Evolutionary conservation across 1,284 basidiomycete genomes (phyloP), one percentile per base, ranked within the genome.

Genomic region (Ganoderma boninense): DNA sequence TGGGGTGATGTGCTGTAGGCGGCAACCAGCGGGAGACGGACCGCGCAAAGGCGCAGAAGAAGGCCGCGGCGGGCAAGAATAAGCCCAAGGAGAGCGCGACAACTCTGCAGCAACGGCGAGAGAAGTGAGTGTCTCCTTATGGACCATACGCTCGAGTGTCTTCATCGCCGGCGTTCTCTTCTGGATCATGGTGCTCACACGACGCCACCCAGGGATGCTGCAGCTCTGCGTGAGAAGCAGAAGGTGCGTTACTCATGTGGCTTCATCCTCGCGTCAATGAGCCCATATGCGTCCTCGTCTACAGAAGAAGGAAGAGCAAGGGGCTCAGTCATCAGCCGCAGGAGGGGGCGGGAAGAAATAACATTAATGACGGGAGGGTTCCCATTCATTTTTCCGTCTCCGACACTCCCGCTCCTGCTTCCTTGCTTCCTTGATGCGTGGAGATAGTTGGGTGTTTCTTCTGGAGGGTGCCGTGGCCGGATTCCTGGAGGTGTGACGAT

Each of bases 21-120:
- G 93, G 93, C 75, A 94, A 95, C 79, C 93, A 95, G 80, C 89
- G 93, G 67, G 93, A 95, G 20, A 86, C 83, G 80, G 93, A 92
- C 80, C 92, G 93, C 73, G 80, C 81, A 42, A 90, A 89, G 79
- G 90, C 92, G 13, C 89, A 90, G 83, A 95, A 95, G 84, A 94
- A 93, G 80, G 81, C 83, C 7, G 87, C 85, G 80, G 83, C 2
- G 73, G 73, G 11, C 64, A 91, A 91, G 80, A 64, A 68, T 44
- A 91, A 91, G 79, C 64, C 54, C n/a, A 94, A 93, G 81, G 92
- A 94, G 80, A 92, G 90, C 75, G 89, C 85, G 0, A 73, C 83
- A 2, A 84, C 67, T 64, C 82, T 94, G 60, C 86, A 88, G 64
- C 90, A 92, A 81, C 87, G 92, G 75, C 91, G 91, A 81, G 93